These are phyloP conservation scores for Hamamelis virginiana DNA, from an alignment of 164 flowering plant species.

Conservation along the genomic window DNA sequence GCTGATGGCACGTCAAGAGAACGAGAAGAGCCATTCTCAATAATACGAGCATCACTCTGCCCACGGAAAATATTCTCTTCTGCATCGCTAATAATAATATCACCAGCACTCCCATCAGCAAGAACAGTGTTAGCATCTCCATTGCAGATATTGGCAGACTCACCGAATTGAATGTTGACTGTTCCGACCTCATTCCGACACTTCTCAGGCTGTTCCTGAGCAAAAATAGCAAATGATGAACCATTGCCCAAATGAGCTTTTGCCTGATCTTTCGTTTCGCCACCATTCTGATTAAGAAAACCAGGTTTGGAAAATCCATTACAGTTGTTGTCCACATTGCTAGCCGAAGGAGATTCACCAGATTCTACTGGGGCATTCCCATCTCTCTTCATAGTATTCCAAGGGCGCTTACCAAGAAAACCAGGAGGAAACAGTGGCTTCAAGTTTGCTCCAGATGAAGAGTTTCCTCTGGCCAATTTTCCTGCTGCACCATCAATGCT, in stretches of 20 bases:
- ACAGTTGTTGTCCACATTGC: neutral
- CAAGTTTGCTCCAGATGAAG: slow-evolving; percentile 1
- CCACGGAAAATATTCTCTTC: neutral
- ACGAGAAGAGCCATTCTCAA: neutral
- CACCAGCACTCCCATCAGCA: neutral
- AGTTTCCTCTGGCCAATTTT: neutral
- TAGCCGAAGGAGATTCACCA: slow-evolving; percentile 11
- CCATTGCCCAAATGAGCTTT: neutral
- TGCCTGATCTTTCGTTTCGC: slow-evolving; percentile 1
- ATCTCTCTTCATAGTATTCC: slow-evolving; percentile 8
- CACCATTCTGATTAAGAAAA: slow-evolving; percentile 15
- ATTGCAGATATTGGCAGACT: slow-evolving; percentile 1
- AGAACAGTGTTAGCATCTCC: slow-evolving; percentile 2
- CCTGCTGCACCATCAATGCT: neutral
- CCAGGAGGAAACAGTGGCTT: slow-evolving; percentile 10
- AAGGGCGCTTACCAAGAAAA: slow-evolving; percentile 17
- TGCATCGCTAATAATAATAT: neutral
- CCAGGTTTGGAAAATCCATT: slow-evolving; percentile 13
- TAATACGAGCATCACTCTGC: neutral
- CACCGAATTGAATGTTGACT: neutral
- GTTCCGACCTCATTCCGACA: neutral
- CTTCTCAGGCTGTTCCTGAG: slow-evolving; percentile 1
- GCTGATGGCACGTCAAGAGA: neutral
- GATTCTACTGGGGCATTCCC: slow-evolving; percentile 11
- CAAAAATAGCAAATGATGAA: slow-evolving; percentile 1